Percentiles rank a stretch among this genome's conserved stretches.
These are phyloP conservation scores for Fusarium sp. DNA, from an alignment of 2,329 filamentous ascomycete species.

Conservation along the genomic window DNA sequence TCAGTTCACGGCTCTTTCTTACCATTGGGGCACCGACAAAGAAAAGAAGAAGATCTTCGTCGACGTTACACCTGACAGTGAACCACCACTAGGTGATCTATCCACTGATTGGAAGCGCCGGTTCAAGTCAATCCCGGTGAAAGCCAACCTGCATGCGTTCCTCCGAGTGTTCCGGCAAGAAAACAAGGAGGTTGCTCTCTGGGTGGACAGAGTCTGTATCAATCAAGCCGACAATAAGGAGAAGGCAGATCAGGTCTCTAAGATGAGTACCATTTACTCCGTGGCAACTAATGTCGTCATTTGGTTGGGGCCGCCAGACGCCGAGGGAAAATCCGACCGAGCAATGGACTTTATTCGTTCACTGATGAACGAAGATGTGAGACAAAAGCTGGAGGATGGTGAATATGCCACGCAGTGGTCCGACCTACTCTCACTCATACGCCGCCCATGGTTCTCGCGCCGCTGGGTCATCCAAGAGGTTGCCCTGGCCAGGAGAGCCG, in stretches of 20 bases:
- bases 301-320: background rate
- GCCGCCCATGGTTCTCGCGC: background rate
- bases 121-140: background rate
- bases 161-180: background rate
- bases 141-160: background rate
- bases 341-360: background rate
- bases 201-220: background rate
- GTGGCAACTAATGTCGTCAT: background rate
- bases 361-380: background rate
- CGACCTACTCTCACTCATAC: background rate
- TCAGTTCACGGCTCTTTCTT: too few relatives aligned
- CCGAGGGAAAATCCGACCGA: background rate
- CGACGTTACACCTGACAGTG: too few relatives aligned
- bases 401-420: background rate
- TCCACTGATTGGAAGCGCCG: too few relatives aligned
- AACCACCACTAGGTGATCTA: too few relatives aligned
- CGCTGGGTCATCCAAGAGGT: background rate
- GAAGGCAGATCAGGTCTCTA: background rate
- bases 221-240: background rate
- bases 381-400: background rate
- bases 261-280: background rate
- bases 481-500: background rate
- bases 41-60: too few relatives aligned
- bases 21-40: too few relatives aligned
- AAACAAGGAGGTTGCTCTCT: background rate